Conservation (phyloP, 2,329 filamentous ascomycete genomes). For the Ceratocystis papillata region DNA sequence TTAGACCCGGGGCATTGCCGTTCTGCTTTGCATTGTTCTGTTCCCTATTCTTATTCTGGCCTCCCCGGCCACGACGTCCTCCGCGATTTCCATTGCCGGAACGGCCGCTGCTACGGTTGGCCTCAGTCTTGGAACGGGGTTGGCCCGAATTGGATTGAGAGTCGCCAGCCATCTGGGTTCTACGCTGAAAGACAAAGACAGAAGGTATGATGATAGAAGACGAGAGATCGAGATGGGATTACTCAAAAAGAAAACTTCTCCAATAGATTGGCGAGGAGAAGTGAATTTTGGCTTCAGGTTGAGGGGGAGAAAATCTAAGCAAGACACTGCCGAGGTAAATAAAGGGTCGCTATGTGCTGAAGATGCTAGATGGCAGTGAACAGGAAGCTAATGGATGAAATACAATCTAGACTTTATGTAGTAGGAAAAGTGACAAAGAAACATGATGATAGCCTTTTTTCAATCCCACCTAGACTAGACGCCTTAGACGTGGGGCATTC, state of each 20-base stretch:
- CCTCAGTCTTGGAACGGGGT: conserved; percentile 9
- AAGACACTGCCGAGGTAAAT: neutral
- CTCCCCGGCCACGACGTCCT: conserved; percentile 12
- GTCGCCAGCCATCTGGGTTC: conserved; percentile 17
- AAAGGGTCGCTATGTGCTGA: neutral
- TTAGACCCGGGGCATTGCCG: neutral
- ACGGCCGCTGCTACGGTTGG: conserved; percentile 2
- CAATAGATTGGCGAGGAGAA: neutral
- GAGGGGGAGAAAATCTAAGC: neutral
- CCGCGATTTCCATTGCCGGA: neutral
- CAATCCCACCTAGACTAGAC: neutral
- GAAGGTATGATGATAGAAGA: neutral
- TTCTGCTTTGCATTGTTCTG: conserved; percentile 1
- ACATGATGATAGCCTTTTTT: neutral
- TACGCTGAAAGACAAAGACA: neutral
- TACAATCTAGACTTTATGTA: neutral
- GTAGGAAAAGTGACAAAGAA: neutral
- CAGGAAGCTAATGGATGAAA: neutral
- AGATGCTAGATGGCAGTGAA: neutral
- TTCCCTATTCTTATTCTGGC: conserved; percentile 5
- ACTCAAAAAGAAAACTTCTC: neutral
- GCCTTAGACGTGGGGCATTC: neutral
- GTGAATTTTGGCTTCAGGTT: neutral
- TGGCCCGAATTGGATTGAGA: conserved; percentile 13
- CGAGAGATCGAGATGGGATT: neutral